These are phyloP conservation scores for Astragalus glycyphyllos DNA, from an alignment of 306 rosid species.

Conservation along the genomic window DNA sequence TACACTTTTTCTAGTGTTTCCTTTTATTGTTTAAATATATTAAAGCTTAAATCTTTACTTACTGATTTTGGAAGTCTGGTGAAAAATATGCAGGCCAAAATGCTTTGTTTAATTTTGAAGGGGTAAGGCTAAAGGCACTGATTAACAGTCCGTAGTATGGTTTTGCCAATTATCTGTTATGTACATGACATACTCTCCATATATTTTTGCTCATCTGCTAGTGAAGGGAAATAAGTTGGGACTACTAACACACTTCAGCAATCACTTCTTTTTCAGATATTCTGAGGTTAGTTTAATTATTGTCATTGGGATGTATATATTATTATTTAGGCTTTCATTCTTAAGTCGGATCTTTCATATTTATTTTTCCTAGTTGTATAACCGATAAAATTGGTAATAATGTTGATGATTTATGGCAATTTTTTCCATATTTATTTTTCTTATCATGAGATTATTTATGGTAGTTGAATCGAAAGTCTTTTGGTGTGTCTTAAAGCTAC, in stretches of 20 bases:
- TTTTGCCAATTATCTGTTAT: constrained; percentile 17
- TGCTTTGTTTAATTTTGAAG: constrained; percentile 54
- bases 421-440: neutral
- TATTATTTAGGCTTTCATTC: constrained; percentile 24
- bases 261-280: constrained; percentile 18
- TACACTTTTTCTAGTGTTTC: constrained; percentile 20
- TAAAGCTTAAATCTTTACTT: constrained; percentile 15
- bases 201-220: constrained; percentile 3
- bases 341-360: constrained; percentile 12
- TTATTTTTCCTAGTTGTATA: neutral
- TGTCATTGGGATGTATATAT: constrained; percentile 18
- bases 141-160: constrained; percentile 33
- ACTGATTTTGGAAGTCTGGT: constrained; percentile 10
- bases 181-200: neutral
- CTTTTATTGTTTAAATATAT: constrained; percentile 16
- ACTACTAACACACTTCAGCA: constrained; percentile 15
- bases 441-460: constrained; percentile 20
- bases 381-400: neutral
- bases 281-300: constrained; percentile 31
- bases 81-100: constrained; percentile 63
- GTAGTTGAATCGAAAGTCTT: constrained; percentile 19
- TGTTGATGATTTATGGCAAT: neutral
- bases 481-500: constrained; percentile 23
- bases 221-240: constrained; percentile 32
- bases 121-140: constrained; percentile 51